These are phyloP conservation scores for Candida awuae DNA, from an alignment of 805 yeast genomes.

Conservation along the genomic window DNA sequence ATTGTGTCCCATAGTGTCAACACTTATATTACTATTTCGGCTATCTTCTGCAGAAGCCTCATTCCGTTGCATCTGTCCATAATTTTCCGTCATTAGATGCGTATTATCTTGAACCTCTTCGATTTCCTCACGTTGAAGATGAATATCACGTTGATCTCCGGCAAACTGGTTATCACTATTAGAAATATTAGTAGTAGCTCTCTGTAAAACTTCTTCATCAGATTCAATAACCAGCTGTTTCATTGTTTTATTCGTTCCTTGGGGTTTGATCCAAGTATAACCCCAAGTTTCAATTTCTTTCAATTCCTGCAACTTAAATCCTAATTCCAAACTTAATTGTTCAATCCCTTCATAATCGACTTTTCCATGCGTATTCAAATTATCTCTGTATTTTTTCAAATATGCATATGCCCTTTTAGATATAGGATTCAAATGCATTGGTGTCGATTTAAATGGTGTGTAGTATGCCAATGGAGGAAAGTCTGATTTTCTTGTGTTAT, in stretches of 20 bases:
- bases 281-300: constrained; percentile 12
- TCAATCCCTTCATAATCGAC: constrained; percentile 8
- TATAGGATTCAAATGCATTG: constrained; percentile 2
- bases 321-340: constrained; percentile 13
- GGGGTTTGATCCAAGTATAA: constrained; percentile 36
- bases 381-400: constrained; percentile 7
- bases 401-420: constrained; percentile 1
- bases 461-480: constrained; percentile 13
- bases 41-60: constrained; percentile 10
- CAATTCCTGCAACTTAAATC: constrained; percentile 9
- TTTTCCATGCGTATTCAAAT: constrained; percentile 12
- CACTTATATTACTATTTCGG: constrained; percentile 7
- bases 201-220: constrained; percentile 5
- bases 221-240: constrained; percentile 25
- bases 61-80: constrained; percentile 7
- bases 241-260: constrained; percentile 45
- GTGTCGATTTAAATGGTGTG: constrained; percentile 8
- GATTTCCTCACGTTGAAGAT: not conserved
- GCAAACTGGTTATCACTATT: not conserved
- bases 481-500: constrained; percentile 13
- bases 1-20: constrained; percentile 16
- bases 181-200: not conserved
- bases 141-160: not conserved
- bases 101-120: constrained; percentile 7
- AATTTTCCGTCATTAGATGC: constrained; percentile 18